A percentile compares a stretch with the other conserved stretches of the same genome.
These are phyloP conservation scores for Herpetomonas tarakana DNA, from an alignment of 208 protist genomes.

Conservation along the genomic window DNA sequence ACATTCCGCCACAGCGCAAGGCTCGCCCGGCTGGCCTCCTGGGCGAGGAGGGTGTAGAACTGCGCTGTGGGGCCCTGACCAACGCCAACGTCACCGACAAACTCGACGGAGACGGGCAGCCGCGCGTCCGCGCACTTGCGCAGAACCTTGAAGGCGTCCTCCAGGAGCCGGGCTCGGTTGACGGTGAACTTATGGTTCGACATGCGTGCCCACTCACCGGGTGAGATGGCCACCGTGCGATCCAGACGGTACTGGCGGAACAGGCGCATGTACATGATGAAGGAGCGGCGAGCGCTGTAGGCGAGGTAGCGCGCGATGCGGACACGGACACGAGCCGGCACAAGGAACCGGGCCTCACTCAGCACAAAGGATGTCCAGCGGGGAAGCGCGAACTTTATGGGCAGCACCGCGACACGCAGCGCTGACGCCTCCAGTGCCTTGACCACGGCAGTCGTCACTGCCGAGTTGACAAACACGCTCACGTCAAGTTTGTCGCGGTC, in stretches of 20 bases:
- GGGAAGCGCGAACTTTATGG: slow-evolving; percentile 66
- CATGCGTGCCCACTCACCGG: slow-evolving; percentile 63
- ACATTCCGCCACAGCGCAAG: slow-evolving; percentile 57
- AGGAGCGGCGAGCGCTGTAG: slow-evolving; percentile 69
- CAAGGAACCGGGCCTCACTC: slow-evolving; percentile 62
- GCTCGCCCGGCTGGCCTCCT: slow-evolving; percentile 36
- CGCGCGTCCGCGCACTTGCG: slow-evolving; percentile 63
- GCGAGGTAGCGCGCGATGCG: slow-evolving; percentile 70
- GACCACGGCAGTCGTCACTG: slow-evolving; percentile 55
- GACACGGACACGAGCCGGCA: slow-evolving; percentile 52
- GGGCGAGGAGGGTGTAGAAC: slow-evolving; percentile 83
- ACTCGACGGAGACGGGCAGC: slow-evolving; percentile 84
- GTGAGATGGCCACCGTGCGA: slow-evolving; percentile 28
- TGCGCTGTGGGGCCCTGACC: slow-evolving; percentile 89
- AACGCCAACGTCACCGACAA: slow-evolving; percentile 84
- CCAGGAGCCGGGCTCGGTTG: slow-evolving; percentile 49
- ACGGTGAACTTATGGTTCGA: slow-evolving; percentile 85
- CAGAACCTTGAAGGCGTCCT: slow-evolving; percentile 64
- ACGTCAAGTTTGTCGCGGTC: slow-evolving; percentile 16
- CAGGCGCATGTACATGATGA: slow-evolving; percentile 56
- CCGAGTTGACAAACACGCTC: slow-evolving; percentile 42
- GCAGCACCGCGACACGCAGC: slow-evolving; percentile 73
- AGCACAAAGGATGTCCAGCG: slow-evolving; percentile 82
- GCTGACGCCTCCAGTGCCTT: slow-evolving; percentile 72
- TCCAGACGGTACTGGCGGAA: slow-evolving; percentile 48